Percentiles rank a stretch among this genome's conserved stretches.
Conservation (phyloP, 306 rosid genomes). For the Acacia confusa region DNA sequence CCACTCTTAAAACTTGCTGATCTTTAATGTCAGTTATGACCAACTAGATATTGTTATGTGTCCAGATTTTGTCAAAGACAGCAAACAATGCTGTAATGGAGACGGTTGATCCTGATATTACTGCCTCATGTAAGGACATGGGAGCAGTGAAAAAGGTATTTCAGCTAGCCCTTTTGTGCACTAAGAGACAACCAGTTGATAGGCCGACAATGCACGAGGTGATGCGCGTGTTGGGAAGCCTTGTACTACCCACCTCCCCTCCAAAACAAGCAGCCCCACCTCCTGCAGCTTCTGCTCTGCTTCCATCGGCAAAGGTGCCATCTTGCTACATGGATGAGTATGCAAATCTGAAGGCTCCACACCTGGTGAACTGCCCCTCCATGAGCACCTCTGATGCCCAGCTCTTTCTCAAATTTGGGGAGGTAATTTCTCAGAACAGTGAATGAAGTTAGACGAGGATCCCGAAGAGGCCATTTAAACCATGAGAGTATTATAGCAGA, state of each 20-base stretch:
- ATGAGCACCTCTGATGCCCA: constrained; percentile 87
- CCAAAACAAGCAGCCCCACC: constrained; percentile 36
- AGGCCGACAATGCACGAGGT: constrained; percentile 90
- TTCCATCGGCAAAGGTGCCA: constrained; percentile 44
- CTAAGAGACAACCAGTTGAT: constrained; percentile 74
- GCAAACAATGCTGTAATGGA: constrained; percentile 78
- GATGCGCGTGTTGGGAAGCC: constrained; percentile 68
- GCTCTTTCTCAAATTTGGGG: constrained; percentile 83
- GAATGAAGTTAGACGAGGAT: constrained; percentile 25
- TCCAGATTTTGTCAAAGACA: constrained; percentile 75
- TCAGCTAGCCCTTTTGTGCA: constrained; percentile 83
- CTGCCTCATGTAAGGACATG: constrained; percentile 64
- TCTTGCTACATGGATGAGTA: constrained; percentile 71
- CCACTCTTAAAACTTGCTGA: background rate
- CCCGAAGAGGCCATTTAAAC: constrained; percentile 1
- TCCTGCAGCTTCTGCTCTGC: constrained; percentile 22
- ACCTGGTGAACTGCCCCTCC: constrained; percentile 67
- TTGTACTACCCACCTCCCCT: constrained; percentile 34
- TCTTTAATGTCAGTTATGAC: background rate
- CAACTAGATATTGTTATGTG: background rate
- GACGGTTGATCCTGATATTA: constrained; percentile 71
- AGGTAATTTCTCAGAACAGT: constrained; percentile 82
- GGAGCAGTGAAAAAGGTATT: constrained; percentile 75
- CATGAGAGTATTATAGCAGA: background rate
- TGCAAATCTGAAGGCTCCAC: constrained; percentile 65